Evolutionary conservation across 2,329 filamentous ascomycete genomes (phyloP), one percentile per base, ranked within the genome.

Genomic region (Sporothrix luriei): DNA sequence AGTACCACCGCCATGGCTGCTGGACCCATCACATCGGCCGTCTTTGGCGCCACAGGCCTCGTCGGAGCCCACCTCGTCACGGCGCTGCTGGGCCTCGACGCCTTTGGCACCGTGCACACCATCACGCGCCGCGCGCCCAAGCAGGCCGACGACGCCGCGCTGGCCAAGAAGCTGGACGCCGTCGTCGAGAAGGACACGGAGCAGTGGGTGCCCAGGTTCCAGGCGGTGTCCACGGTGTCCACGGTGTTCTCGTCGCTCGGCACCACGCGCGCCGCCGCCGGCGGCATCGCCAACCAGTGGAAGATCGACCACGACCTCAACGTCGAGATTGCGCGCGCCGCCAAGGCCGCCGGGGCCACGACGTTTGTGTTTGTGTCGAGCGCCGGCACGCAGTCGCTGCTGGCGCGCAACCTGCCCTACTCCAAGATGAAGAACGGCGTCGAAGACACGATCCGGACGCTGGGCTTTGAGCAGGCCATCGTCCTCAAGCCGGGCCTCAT

Each of bases 251-350:
- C 91, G 2, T 87, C 87, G 1, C 85, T 97, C 0, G 94, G 90
- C 70, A 97, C 93, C 2, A 97, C 94, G 0, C 87, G 88, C 64
- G 90, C 83, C 0, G 84, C 84, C 14, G 93, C 93, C 0, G 94
- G 94, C 72, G 84, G 90, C 70, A 81, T 97, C 73, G 90, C 88
- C 38, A 88, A 89, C 72, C 94, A 97, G 80, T 91, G 92, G 81
- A 91, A 91, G 77, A 91, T 97, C 73, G 94, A 97, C 81, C 87
- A 93, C 77, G 93, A 95, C 76, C 83, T 97, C 57, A 97, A 97
- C 79, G 79, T 96, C 64, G 89, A 90, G 73, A 84, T 97, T 29
- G 93, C 92, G 3, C 85, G 86, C 71, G 88, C 90, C 0, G 92
- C 94, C 55, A 92, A 90, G 76, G 85, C 84, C 4, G 87, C 89